These are phyloP conservation scores for Anthostomella pinea DNA, from an alignment of 2,329 filamentous ascomycete genomes.

Conservation along the genomic window DNA sequence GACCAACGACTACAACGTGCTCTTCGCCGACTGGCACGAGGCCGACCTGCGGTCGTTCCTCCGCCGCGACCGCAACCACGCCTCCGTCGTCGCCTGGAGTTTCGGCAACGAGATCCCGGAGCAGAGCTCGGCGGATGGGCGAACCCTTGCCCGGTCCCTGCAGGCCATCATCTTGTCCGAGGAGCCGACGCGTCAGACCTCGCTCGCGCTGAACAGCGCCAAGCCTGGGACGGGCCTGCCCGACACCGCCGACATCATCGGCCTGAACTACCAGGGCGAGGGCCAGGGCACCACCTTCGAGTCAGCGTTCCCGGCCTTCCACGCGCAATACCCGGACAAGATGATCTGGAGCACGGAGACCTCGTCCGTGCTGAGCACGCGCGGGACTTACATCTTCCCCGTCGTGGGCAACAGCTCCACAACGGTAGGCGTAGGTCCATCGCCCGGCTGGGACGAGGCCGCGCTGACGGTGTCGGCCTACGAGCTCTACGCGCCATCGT, in stretches of 20 bases:
- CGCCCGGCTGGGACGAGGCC: conserved; percentile 37
- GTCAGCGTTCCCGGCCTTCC: conserved; percentile 34
- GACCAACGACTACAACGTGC: too few species aligned
- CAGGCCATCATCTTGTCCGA: conserved; percentile 43
- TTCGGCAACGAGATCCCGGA: too few species aligned
- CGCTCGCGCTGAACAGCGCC: conserved; percentile 47
- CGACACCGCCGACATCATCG: conserved; percentile 43
- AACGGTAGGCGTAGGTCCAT: conserved; percentile 37
- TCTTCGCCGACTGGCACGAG: too few species aligned
- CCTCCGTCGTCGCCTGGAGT: too few species aligned
- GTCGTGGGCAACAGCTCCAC: conserved; percentile 40
- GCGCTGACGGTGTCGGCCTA: conserved; percentile 45
- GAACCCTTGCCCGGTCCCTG: conserved; percentile 32
- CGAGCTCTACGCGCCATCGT: conserved; percentile 47
- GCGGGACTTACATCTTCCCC: conserved; percentile 53
- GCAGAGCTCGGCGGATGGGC: too few species aligned
- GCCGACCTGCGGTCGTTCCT: too few species aligned
- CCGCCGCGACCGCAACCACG: too few species aligned
- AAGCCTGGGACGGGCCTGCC: conserved; percentile 38
- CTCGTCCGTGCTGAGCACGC: conserved; percentile 45
- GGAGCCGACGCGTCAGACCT: conserved; percentile 44
- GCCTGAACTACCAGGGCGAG: conserved; percentile 56
- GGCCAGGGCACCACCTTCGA: conserved; percentile 28
- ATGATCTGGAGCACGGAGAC: conserved; percentile 43
- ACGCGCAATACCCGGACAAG: conserved; percentile 43